Evolutionary conservation across 441 rosid species (phyloP), one percentile per base, ranked within the genome.

Genomic region (Gossypium gossypioides): DNA sequence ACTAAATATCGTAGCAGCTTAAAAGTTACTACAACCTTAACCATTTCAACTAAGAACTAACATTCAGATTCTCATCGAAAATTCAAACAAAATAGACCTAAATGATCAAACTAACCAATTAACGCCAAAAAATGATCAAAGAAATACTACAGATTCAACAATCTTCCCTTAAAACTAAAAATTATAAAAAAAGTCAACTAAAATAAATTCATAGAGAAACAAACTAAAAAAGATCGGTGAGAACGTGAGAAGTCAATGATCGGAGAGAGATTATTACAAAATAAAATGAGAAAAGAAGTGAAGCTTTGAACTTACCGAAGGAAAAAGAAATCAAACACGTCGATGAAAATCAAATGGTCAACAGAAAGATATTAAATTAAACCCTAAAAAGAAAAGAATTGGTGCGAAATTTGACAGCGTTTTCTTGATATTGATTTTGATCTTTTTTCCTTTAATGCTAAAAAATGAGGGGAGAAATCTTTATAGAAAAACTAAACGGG

Each of bases 161-260:
- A 19, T 54, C 19, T 46, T 9, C 58, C n/a, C 6, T n/a, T 18
- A 13, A 12, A 66, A 7, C 22, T 6, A 37, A 12, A 24, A 12
- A 57, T 21, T 27, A 0, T 10, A 24, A 9, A 24, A 29, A 72
- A 44, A n/a, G 19, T 34, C 40, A 1, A 22, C 37, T 52, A 21
- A 3, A 74, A 52, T 21, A 24, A 18, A 68, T 42, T 24, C 61
- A 52, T 0, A 19, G 7, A 15, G 8, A 16, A 6, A 27, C 46
- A n/a, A 66, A 24, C 10, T 50, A 59, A 56, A 56, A 74, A 75
- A 57, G 69, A 79, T 75, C 75, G 77, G 37, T 12, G 32, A 40
- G 2, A 66, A 32, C 5, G 27, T 13, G 6, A 42, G 44, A 63
- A 51, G 25, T 18, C 44, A 52, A 2, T 48, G 74, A 75, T 50